Evolutionary conservation across 192 early-diverging fungal species (phyloP).

Genomic region (Coemansia biformis): DNA sequence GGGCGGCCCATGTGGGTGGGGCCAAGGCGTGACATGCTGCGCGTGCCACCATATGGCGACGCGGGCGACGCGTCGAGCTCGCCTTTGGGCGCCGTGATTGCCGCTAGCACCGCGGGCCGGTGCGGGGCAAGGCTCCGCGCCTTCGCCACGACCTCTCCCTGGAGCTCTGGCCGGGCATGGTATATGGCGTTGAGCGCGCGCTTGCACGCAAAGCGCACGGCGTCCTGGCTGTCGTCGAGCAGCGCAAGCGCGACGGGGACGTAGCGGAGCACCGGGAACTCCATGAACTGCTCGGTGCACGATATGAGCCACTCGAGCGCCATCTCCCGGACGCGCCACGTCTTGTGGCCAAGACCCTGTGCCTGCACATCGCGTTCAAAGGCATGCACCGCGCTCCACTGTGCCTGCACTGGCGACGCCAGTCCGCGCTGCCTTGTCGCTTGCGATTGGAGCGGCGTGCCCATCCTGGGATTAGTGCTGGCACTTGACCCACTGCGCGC

Average conservation of each 20-base stretch:
- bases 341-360: conserved; percentile 43
- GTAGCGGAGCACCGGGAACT: conserved; percentile 33
- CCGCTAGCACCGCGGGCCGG: conserved; percentile 25
- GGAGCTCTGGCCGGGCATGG: conserved; percentile 34
- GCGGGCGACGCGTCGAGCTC: conserved; percentile 33
- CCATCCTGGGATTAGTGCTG: no score
- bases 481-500: no score
- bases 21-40: conserved; percentile 43
- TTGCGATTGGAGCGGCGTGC: no score
- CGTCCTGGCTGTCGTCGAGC: conserved; percentile 48
- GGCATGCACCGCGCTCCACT: conserved; percentile 28
- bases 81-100: conserved; percentile 41
- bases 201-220: conserved; percentile 43
- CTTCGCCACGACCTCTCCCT: conserved; percentile 27
- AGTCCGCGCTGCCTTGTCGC: no score
- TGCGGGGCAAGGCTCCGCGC: conserved; percentile 20
- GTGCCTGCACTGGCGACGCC: conserved; percentile 15
- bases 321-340: conserved; percentile 51
- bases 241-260: conserved; percentile 23
- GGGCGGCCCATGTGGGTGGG: conserved; percentile 28
- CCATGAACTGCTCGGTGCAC: conserved; percentile 32
- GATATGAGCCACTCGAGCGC: conserved; percentile 39
- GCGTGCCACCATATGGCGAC: conserved; percentile 31
- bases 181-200: conserved; percentile 46
- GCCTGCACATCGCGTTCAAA: conserved; percentile 49